Conservation (phyloP, 257 asterid genomes). For the Solanum medicagineum region DNA sequence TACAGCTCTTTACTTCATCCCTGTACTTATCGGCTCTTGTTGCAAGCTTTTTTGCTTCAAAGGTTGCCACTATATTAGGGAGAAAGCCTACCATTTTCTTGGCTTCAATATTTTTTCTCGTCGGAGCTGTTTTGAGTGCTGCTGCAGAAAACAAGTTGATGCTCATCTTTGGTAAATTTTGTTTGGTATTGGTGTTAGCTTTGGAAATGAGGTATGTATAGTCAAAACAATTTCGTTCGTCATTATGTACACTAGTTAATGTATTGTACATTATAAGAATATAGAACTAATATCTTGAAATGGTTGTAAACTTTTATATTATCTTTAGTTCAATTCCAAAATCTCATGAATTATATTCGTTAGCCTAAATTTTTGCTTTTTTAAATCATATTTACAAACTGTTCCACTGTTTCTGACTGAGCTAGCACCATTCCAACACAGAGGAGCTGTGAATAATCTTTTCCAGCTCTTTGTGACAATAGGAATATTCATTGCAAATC, state of each 20-base stretch:
- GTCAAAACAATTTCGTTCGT: not conserved
- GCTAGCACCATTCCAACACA: conserved; percentile 25
- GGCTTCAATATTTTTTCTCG: conserved; percentile 27
- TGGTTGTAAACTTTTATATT: not conserved
- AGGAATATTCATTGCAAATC: conserved; percentile 16
- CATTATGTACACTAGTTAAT: not conserved
- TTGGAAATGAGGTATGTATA: conserved; percentile 37
- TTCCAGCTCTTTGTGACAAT: conserved; percentile 18
- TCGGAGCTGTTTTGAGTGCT: conserved; percentile 25
- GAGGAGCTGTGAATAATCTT: conserved; percentile 31
- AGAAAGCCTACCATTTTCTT: conserved; percentile 31
- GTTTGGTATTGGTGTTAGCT: conserved; percentile 45
- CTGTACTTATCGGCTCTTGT: conserved; percentile 43
- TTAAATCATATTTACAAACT: conserved; percentile 2
- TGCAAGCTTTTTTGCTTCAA: conserved; percentile 31
- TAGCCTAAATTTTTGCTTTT: too few species aligned
- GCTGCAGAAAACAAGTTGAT: conserved; percentile 15
- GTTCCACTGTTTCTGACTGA: conserved; percentile 33
- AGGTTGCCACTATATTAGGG: conserved; percentile 19
- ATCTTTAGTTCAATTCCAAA: not conserved
- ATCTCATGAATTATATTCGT: too few species aligned
- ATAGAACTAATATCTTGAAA: not conserved
- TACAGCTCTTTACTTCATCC: conserved; percentile 50
- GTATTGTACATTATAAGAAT: not conserved
- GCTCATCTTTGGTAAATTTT: conserved; percentile 31